Evolutionary conservation across 2,329 filamentous ascomycete genomes (phyloP).

Genomic region (Emmonsia crescens): DNA sequence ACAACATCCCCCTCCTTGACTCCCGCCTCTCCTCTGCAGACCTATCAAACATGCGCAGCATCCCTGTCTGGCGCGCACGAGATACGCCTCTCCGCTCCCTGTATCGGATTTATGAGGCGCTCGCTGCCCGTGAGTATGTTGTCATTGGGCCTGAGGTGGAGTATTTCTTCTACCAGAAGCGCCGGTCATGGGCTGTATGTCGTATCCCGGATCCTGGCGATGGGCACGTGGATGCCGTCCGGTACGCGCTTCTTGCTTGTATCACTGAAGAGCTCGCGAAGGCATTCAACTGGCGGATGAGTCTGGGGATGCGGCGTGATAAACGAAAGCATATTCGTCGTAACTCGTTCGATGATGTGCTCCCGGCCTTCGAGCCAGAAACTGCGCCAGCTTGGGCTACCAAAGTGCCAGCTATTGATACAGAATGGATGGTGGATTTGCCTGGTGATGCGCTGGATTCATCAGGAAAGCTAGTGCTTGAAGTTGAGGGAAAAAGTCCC

Average conservation of each 20-base stretch:
- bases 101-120: slow-evolving; percentile 18
- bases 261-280: slow-evolving; percentile 16
- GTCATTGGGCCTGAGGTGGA: slow-evolving; percentile 15
- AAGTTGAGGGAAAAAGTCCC: slow-evolving; percentile 9
- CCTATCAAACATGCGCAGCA: slow-evolving; percentile 5
- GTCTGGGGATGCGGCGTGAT: slow-evolving; percentile 15
- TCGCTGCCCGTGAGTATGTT: slow-evolving; percentile 13
- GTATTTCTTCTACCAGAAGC: slow-evolving; percentile 19
- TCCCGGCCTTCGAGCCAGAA: slow-evolving; percentile 10
- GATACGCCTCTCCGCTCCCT: slow-evolving; percentile 18
- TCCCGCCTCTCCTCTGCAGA: neutral
- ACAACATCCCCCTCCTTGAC: slow-evolving; percentile 4
- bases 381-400: slow-evolving; percentile 15
- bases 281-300: slow-evolving; percentile 20
- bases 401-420: slow-evolving; percentile 10
- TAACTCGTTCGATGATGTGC: slow-evolving; percentile 9
- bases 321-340: slow-evolving; percentile 11
- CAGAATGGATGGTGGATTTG: slow-evolving; percentile 4
- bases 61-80: slow-evolving; percentile 16
- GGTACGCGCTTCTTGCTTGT: slow-evolving; percentile 21
- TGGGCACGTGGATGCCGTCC: slow-evolving; percentile 16
- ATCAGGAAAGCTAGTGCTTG: slow-evolving; percentile 11
- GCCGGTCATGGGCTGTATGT: slow-evolving; percentile 12
- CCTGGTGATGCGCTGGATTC: slow-evolving; percentile 7
- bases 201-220: slow-evolving; percentile 19